phyloP scores from a whole-genome alignment of 2,329 filamentous ascomycete genomes.

The Neopestalotiopsis clavispora region DNA sequence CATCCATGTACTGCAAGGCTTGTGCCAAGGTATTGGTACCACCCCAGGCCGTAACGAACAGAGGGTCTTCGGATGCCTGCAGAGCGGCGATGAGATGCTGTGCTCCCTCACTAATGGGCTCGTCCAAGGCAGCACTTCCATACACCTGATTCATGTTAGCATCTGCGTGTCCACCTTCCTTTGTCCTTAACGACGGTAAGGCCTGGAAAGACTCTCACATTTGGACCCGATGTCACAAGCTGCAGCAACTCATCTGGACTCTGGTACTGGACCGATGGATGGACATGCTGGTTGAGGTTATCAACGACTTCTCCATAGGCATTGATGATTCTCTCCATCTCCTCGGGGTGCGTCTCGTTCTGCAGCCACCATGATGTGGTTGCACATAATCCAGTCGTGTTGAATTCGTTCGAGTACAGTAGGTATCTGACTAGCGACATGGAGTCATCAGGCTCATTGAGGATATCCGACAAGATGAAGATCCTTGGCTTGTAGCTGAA shows the following conservation, averaged over 20 bases:
- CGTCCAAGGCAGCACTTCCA: conserved; percentile 25
- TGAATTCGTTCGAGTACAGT: conserved; percentile 43
- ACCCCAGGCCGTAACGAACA: conserved; percentile 56
- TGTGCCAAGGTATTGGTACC: conserved; percentile 54
- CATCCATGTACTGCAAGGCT: conserved; percentile 44
- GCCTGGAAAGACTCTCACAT: conserved; percentile 27
- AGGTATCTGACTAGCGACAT: conserved; percentile 41
- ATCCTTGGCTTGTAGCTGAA: conserved; percentile 29
- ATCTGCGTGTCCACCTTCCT: neutral
- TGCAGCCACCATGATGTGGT: conserved; percentile 43
- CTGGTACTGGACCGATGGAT: conserved; percentile 42
- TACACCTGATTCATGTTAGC: conserved; percentile 14
- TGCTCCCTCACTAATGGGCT: conserved; percentile 43
- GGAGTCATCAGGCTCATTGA: conserved; percentile 43
- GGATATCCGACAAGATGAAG: conserved; percentile 41
- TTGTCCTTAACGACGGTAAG: neutral
- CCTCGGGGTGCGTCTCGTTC: conserved; percentile 34
- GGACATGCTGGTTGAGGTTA: conserved; percentile 48
- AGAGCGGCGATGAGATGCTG: conserved; percentile 31
- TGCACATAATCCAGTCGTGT: conserved; percentile 40
- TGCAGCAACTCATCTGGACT: conserved; percentile 32
- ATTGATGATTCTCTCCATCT: conserved; percentile 40
- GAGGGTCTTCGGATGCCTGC: conserved; percentile 42
- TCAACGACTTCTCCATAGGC: conserved; percentile 41
- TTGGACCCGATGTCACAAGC: conserved; percentile 36